Evolutionary conservation across 768 basidiomycete genomes (phyloP).

Genomic region (Fistulinella prunicolor): DNA sequence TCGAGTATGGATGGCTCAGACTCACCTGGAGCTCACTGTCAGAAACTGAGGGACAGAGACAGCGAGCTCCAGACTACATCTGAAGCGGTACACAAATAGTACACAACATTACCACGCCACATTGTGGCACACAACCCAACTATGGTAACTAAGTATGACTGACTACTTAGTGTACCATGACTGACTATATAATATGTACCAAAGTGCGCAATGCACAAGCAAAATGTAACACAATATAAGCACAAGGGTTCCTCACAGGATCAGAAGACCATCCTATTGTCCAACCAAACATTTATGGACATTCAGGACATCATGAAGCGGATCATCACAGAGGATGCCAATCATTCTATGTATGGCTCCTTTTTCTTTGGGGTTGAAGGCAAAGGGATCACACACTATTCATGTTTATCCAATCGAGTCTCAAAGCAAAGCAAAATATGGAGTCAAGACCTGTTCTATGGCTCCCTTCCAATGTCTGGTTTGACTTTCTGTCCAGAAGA

Average conservation of each 20-base stretch:
- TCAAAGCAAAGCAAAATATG: constrained; percentile 5
- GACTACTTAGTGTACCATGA: too few species aligned
- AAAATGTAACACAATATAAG: constrained; percentile 5
- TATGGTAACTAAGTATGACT: too few species aligned
- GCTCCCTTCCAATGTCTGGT: constrained; percentile 4
- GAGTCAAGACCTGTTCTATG: not conserved
- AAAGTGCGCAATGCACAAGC: too few species aligned
- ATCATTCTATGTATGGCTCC: constrained; percentile 3
- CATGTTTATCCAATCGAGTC: too few species aligned
- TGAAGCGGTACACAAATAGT: too few species aligned
- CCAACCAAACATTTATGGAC: not conserved
- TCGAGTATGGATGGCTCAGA: too few species aligned
- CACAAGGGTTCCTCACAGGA: not conserved
- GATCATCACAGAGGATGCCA: not conserved
- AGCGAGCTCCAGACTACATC: too few species aligned
- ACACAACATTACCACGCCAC: too few species aligned
- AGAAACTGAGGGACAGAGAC: too few species aligned
- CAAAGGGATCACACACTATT: not conserved
- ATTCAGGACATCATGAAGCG: not conserved
- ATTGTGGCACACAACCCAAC: too few species aligned
- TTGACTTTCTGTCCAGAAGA: not conserved
- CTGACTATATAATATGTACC: too few species aligned
- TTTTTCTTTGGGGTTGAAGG: constrained; percentile 14
- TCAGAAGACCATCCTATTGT: not conserved
- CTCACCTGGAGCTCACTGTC: too few species aligned